phyloP scores from a whole-genome alignment of 495 filamentous ascomycete genomes.

The Poronia punctata region DNA sequence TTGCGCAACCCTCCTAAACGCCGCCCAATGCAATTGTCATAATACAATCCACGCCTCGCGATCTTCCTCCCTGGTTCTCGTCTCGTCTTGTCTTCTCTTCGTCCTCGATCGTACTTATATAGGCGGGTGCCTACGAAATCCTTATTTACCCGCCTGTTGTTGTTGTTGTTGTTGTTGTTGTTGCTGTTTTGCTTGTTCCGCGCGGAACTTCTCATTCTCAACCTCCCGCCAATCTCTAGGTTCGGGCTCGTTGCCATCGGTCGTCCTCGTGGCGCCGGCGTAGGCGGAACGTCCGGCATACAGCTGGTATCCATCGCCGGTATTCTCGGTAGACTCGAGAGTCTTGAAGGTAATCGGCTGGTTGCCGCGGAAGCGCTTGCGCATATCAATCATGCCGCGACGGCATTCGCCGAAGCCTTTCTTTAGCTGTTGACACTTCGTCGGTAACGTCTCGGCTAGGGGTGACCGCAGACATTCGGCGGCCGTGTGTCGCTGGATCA shows the following conservation, averaged over 20 bases:
- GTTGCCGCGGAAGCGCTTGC: slow-evolving; percentile 97
- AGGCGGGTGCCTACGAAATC: background rate
- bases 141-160: background rate
- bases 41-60: background rate
- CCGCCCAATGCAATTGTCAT: slow-evolving; percentile 11
- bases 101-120: slow-evolving; percentile 10
- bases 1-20: slow-evolving; percentile 6
- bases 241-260: slow-evolving; percentile 44
- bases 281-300: slow-evolving; percentile 77
- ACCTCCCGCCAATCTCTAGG: slow-evolving; percentile 48
- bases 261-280: slow-evolving; percentile 41
- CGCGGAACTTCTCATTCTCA: slow-evolving; percentile 47
- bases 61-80: background rate
- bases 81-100: too few species aligned
- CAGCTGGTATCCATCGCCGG: slow-evolving; percentile 54
- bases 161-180: slow-evolving; percentile 12
- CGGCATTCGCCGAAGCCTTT: slow-evolving; percentile 93
- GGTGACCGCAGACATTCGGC: slow-evolving; percentile 82
- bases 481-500: slow-evolving; percentile 79
- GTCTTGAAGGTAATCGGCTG: slow-evolving; percentile 61
- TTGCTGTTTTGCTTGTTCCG: slow-evolving; percentile 22
- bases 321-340: slow-evolving; percentile 53
- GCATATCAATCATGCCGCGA: slow-evolving; percentile 95
- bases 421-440: slow-evolving; percentile 84
- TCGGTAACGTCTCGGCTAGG: slow-evolving; percentile 68